phyloP scores from a whole-genome alignment of 768 basidiomycete species.

The Amanita pallidorosea region DNA sequence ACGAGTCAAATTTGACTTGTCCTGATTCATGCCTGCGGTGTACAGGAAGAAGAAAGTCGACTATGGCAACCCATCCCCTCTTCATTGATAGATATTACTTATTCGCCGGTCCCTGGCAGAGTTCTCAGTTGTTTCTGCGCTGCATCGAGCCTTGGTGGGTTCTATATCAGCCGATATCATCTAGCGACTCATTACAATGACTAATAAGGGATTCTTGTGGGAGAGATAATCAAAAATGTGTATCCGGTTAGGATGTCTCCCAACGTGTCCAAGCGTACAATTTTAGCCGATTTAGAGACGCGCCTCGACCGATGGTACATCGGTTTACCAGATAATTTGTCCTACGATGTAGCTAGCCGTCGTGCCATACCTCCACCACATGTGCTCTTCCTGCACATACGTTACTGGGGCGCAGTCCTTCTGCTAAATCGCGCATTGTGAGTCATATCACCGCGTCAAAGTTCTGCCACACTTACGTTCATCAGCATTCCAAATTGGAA shows the following conservation, averaged over 20 bases:
- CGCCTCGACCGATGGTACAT: slow-evolving; percentile 69
- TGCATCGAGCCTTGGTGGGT: slow-evolving; percentile 47
- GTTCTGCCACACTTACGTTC: slow-evolving; percentile 7
- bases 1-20: not conserved
- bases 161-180: not conserved
- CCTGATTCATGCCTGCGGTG: slow-evolving; percentile 2
- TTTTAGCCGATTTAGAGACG: slow-evolving; percentile 48
- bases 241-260: slow-evolving; percentile 54
- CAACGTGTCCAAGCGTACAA: slow-evolving; percentile 33
- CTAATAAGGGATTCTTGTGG: slow-evolving; percentile 49
- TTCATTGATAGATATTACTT: slow-evolving; percentile 28
- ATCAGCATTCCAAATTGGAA: slow-evolving; percentile 64
- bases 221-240: slow-evolving; percentile 52
- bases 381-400: slow-evolving; percentile 56
- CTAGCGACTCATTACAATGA: not conserved
- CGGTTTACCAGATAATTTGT: slow-evolving; percentile 51
- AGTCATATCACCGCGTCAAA: slow-evolving; percentile 19
- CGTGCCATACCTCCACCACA: slow-evolving; percentile 49
- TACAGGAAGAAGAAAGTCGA: slow-evolving; percentile 49
- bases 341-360: slow-evolving; percentile 46
- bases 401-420: slow-evolving; percentile 69
- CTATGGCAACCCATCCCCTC: slow-evolving; percentile 39
- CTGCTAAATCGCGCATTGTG: slow-evolving; percentile 74
- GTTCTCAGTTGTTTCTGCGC: slow-evolving; percentile 47
- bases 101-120: slow-evolving; percentile 34